Evolutionary conservation across 352 stramenopile species (phyloP), one percentile per base, ranked within the genome.

Genomic region (Pythium vanterpoolii): DNA sequence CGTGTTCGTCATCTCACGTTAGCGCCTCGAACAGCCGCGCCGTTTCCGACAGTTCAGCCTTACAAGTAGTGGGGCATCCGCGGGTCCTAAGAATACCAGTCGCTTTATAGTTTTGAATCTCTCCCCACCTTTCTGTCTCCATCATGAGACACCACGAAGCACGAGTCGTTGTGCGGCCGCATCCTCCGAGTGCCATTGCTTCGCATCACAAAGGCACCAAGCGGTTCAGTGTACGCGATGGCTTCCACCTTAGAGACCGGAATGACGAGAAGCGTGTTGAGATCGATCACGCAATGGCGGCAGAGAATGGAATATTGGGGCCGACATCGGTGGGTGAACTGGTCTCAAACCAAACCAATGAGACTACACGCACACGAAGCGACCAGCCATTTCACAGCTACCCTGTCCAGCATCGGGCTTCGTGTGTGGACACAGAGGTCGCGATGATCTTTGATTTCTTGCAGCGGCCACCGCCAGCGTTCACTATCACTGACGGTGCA

Each of bases 181-280:
- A 26, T 13, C 59, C 59, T 0, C 50, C 50, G 21, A 21, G 30
- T n/a, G 7, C n/a, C 8, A 34, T 44, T 13, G 24, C n/a, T n/a
- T n/a, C 42, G n/a, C 34, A 11, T 6, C 21, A 24, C 11, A 46
- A 27, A 44, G 45, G 28, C 23, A 2, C 57, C n/a, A 86, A 83
- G 45, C 71, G 68, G 24, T 89, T 89, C 49, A 77, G 76, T 0
- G 71, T 89, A 13, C 81, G 81, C 14, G 81, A 90, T 47, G 81
- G 81, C 16, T 90, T 90, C 59, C 81, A 90, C 62, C 49, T 90
- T 9, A 86, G 81, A 46, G 72, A 66, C 4, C 71, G 66, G 42
- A 88, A 87, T 38, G 70, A 82, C 38, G 79, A 87, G 45, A 59
- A 61, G 26, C 57, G 71, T 3, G 68, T 61, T 16, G 68, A 59